phyloP scores from a whole-genome alignment of 805 yeast species.

The Alloascoidea hylecoeti region DNA sequence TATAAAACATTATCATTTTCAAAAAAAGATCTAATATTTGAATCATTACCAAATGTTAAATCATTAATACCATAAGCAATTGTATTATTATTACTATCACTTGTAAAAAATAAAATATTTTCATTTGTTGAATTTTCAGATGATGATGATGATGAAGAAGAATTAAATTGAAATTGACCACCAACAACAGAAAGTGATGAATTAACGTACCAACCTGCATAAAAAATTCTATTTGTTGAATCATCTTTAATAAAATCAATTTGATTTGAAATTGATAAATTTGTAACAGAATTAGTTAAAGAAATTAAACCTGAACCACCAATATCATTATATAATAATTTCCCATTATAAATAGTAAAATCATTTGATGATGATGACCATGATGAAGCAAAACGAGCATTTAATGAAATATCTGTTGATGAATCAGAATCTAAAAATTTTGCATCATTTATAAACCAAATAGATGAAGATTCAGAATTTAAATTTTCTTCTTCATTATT shows the following conservation, averaged over 20 bases:
- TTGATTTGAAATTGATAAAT: background rate
- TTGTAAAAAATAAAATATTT: constrained; percentile 13
- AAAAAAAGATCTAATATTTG: constrained; percentile 12
- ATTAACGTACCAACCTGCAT: constrained; percentile 21
- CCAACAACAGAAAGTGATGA: constrained; percentile 37
- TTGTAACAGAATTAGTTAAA: background rate
- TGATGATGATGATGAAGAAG: no score
- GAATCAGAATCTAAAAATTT: background rate
- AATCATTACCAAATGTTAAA: constrained; percentile 5
- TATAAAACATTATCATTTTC: constrained; percentile 11
- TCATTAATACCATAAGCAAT: constrained; percentile 11
- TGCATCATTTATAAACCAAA: background rate
- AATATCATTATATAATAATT: background rate
- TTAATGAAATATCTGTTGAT: background rate
- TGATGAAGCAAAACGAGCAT: background rate
- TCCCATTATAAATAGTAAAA: background rate
- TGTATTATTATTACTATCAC: constrained; percentile 11
- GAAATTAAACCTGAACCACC: background rate
- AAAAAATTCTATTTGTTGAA: background rate
- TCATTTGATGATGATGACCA: constrained; percentile 2
- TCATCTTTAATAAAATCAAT: background rate
- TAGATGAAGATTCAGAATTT: no score
- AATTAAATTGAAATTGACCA: constrained; percentile 49
- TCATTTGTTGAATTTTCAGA: constrained; percentile 16
- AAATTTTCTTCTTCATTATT: no score